Evolutionary conservation across 306 rosid genomes (phyloP), one percentile per base, ranked within the genome.

Genomic region (Fragaria iinumae): DNA sequence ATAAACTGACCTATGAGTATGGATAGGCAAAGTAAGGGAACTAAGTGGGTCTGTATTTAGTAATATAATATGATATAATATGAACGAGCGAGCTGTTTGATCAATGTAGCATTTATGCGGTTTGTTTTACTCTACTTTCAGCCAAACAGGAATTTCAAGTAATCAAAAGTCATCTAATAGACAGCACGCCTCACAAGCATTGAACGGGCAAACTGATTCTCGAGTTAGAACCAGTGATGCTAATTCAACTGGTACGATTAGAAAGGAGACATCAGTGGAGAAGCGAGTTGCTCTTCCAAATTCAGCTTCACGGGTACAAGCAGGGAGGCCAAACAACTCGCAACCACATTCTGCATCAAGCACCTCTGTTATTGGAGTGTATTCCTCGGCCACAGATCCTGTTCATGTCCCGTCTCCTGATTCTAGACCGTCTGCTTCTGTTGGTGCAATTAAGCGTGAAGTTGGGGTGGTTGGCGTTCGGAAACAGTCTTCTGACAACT

Each of bases 371-470:
- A 83, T 96, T 71, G 98, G 98, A 75, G 85, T 96, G 76, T 93
- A 96, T 91, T 91, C 96, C 56, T 96, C 99, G 82, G 86, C 98
- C 59, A 91, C 94, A 23, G 99, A 96, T 87, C 99, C 99, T 23
- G 99, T 96, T 77, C 99, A 96, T 73, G 98, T 96, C 68, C 99
- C 99, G 64, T 92, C 99, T 76, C 98, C 98, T 57, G 98, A 96
- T 90, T 89, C 97, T 73, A 88, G 97, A 84, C 83, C 96, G 56
- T 87, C 91, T 55, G 96, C 93, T 69, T 79, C 84, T 83, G 93
- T 94, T 82, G 99, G 99, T 73, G 98, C 99, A 41, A 96, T 96
- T 79, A 90, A 90, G 84, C 98, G 99, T 69, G 99, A 92, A 81
- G 97, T 96, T 67, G 98, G 98, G 81, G 91, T 91, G 21, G 97